Evolutionary conservation across 306 rosid genomes (phyloP).

Genomic region (Medicago ruthenica): DNA sequence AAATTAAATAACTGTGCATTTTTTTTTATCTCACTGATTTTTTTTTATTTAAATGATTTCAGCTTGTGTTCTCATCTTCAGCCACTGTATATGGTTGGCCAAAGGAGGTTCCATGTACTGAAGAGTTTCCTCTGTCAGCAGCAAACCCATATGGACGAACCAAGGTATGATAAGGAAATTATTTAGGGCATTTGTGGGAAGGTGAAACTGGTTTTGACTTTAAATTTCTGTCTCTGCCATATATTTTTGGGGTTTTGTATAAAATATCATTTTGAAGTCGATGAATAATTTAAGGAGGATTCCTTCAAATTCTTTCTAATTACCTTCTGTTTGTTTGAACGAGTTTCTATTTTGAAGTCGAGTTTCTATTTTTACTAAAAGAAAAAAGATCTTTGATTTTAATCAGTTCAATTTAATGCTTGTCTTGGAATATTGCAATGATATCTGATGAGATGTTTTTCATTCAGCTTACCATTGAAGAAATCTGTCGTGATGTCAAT

Average conservation of each 20-base stretch:
- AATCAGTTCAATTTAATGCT: not conserved
- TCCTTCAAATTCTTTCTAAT: too few relatives aligned
- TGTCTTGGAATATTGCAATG: constrained; percentile 29
- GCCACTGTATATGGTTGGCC: constrained; percentile 99
- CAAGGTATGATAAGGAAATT: constrained; percentile 62
- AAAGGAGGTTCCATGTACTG: constrained; percentile 98
- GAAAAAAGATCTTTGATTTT: too few relatives aligned
- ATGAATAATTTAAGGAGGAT: not conserved
- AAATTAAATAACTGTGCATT: not conserved
- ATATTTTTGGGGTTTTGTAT: constrained; percentile 9
- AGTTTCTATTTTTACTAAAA: too few relatives aligned
- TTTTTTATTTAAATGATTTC: constrained; percentile 48
- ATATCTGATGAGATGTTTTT: constrained; percentile 34
- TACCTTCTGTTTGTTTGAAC: too few relatives aligned
- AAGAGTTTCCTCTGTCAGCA: constrained; percentile 88
- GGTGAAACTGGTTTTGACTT: constrained; percentile 25
- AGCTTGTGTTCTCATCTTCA: constrained; percentile 99
- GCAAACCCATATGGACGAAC: constrained; percentile 94
- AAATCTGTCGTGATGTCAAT: constrained; percentile 79
- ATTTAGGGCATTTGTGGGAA: constrained; percentile 8
- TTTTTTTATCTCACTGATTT: constrained; percentile 37
- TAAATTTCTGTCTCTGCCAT: not conserved
- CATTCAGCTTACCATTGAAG: constrained; percentile 91
- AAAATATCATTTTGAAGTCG: constrained; percentile 12
- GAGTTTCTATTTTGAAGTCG: too few relatives aligned